Conservation (phyloP, 768 basidiomycete species). For the Amyloporia xantha region DNA sequence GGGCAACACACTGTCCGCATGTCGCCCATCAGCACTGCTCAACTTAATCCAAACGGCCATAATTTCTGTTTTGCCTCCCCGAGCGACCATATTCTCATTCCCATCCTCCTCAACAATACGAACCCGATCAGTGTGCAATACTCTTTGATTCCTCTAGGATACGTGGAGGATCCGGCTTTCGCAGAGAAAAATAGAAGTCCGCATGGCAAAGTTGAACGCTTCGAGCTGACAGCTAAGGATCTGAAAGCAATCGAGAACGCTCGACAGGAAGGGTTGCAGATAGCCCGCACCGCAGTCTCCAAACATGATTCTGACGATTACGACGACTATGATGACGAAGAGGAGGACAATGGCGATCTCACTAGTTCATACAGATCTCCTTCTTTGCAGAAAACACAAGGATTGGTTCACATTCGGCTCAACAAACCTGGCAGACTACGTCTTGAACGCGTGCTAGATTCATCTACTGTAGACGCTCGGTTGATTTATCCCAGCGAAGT, state of each 20-base stretch:
- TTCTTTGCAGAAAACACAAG: slow-evolving; percentile 67
- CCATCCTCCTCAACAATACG: slow-evolving; percentile 88
- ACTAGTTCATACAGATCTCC: slow-evolving; percentile 26
- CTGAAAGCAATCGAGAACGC: slow-evolving; percentile 60
- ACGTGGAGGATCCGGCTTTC: slow-evolving; percentile 31
- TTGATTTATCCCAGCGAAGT: slow-evolving; percentile 59
- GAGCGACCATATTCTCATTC: slow-evolving; percentile 56
- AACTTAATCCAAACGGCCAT: slow-evolving; percentile 69
- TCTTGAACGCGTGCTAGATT: slow-evolving; percentile 68
- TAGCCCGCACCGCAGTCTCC: slow-evolving; percentile 32
- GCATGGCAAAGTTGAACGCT: slow-evolving; percentile 40
- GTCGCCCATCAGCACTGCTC: slow-evolving; percentile 91
- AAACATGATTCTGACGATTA: slow-evolving; percentile 39
- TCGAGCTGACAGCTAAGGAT: slow-evolving; percentile 57
- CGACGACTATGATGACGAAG: slow-evolving; percentile 69
- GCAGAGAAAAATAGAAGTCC: slow-evolving; percentile 17
- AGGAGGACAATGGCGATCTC: slow-evolving; percentile 33
- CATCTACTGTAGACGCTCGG: slow-evolving; percentile 65
- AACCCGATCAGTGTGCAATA: slow-evolving; percentile 66
- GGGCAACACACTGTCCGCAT: slow-evolving; percentile 91
- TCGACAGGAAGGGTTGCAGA: slow-evolving; percentile 45
- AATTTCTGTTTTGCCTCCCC: slow-evolving; percentile 67
- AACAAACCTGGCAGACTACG: slow-evolving; percentile 68
- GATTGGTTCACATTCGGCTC: slow-evolving; percentile 64
- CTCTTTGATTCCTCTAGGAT: slow-evolving; percentile 60